Evolutionary conservation across 2,329 filamentous ascomycete genomes (phyloP).

Genomic region (Plectosphaerella plurivora): DNA sequence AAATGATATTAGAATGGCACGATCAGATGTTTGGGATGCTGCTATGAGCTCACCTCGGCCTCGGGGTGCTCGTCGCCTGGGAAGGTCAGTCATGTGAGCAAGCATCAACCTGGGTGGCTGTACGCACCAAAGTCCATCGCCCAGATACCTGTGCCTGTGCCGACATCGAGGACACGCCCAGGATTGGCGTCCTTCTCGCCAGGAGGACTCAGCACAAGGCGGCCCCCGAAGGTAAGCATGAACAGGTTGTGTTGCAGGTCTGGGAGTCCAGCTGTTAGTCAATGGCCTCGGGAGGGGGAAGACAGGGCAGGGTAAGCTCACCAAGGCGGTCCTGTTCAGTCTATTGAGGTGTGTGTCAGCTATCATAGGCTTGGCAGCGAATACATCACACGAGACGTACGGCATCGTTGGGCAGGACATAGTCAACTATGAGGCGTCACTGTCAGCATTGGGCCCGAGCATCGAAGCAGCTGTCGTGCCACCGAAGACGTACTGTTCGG

Average conservation of each 20-base stretch:
- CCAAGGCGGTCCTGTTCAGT: not conserved
- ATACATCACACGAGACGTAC: not conserved
- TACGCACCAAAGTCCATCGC: slow-evolving; percentile 35
- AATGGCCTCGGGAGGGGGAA: not conserved
- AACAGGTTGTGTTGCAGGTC: slow-evolving; percentile 31
- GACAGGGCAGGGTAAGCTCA: not conserved
- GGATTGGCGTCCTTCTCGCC: slow-evolving; percentile 11
- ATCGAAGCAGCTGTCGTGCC: no score
- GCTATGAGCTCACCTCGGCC: not conserved
- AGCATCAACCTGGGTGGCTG: not conserved
- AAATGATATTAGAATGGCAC: not conserved
- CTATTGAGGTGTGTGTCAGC: not conserved
- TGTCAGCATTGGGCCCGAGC: not conserved
- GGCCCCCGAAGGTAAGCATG: slow-evolving; percentile 21
- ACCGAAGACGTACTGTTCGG: slow-evolving; percentile 10
- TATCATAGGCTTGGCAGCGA: not conserved
- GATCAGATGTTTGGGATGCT: not conserved
- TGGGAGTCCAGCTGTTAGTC: slow-evolving; percentile 1
- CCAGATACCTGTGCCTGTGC: slow-evolving; percentile 42
- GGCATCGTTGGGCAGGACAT: slow-evolving; percentile 1
- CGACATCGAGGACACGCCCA: slow-evolving; percentile 35
- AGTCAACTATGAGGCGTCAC: not conserved
- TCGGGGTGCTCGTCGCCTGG: slow-evolving; percentile 1
- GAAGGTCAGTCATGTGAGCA: not conserved
- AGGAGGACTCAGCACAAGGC: slow-evolving; percentile 20